Base-by-base conservation (phyloP, 2,329 filamentous ascomycete species). In the Penicillium griseofulvum region DNA sequence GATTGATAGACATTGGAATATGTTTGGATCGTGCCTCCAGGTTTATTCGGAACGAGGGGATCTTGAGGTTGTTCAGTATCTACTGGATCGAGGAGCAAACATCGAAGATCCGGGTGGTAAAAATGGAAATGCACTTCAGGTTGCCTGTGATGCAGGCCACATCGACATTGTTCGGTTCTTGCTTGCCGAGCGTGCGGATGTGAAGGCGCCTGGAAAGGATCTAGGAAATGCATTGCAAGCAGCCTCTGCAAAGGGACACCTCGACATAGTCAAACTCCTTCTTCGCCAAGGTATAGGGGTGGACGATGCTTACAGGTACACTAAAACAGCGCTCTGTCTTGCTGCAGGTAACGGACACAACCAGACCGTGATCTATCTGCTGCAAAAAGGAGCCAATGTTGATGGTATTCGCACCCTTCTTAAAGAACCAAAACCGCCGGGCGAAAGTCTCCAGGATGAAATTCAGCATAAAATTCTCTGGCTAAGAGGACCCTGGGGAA, bases 111-210 rank as follows among this genome's bases (percentile, higher is more conserved):
- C 7, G 14, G 41, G 41, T 7, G 54, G 54, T n/a, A 3, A 22
- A 4, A 49, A 45, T 11, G 33, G 45, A 5, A 52, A 49, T 19
- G 49, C 54, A 29, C 49, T 56, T 31, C 31, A 41, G 38, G 44
- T 49, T 11, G 49, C 54, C 9, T 56, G 24, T n/a, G 14, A 8
- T 2, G 9, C 11, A 19, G 49, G 49, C 14, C 31, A 56, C 44
- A 12, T 44, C 4, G 44, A 52, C 3, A 33, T 56, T 44, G 38
- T 48, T n/a, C 43, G 17, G 33, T 24, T 56, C 16, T 49, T 56
- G 22, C 42, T 56, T 19, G 54, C 33, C 22, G 17, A 17, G 2
- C 41, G 43, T 38, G 48, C 48, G 9, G 48, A 49, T 24, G 24
- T 56, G 17, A 56, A 39, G 14, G 19, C 43, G 2, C 10, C 41